phyloP scores from a whole-genome alignment of 768 basidiomycete species.

The Lyophyllum decastes region DNA sequence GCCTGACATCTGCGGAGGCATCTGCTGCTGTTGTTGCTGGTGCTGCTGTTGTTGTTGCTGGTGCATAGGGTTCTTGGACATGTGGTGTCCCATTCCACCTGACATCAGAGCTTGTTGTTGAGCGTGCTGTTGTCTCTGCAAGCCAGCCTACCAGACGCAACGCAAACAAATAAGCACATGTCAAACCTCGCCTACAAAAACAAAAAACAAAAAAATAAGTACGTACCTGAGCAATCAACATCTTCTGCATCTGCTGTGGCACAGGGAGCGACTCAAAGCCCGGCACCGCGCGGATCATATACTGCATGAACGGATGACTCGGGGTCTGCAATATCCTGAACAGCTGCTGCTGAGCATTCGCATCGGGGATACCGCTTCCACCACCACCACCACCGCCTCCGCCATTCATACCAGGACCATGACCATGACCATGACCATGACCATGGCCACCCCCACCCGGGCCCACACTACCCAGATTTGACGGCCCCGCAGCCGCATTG shows the following conservation, averaged over 20 bases:
- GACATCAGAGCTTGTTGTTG: constrained; percentile 16
- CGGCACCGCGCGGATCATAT: constrained; percentile 52
- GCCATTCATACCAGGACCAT: too few relatives aligned
- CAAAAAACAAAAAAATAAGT: neutral
- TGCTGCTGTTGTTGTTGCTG: constrained; percentile 18
- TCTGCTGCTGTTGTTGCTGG: constrained; percentile 14
- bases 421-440: neutral
- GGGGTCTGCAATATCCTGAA: constrained; percentile 55
- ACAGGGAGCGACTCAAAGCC: constrained; percentile 53
- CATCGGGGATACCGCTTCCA: constrained; percentile 12
- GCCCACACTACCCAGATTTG: neutral
- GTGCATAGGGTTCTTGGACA: constrained; percentile 12
- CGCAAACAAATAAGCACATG: neutral
- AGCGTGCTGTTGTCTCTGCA: constrained; percentile 27
- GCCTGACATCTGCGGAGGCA: constrained; percentile 15
- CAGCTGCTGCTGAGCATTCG: constrained; percentile 40
- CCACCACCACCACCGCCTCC: neutral
- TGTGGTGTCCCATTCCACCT: constrained; percentile 7
- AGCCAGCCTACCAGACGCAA: neutral
- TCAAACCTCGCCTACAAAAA: too few relatives aligned
- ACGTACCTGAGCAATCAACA: constrained; percentile 54
- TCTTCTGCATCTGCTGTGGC: constrained; percentile 60
- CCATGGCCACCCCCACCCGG: neutral
- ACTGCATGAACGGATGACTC: constrained; percentile 57
- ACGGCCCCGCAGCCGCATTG: constrained; percentile 11